A percentile compares a stretch with the other conserved stretches of the same genome.
Conservation (phyloP, 2,329 filamentous ascomycete species). For the Pseudocercospora vitis region DNA sequence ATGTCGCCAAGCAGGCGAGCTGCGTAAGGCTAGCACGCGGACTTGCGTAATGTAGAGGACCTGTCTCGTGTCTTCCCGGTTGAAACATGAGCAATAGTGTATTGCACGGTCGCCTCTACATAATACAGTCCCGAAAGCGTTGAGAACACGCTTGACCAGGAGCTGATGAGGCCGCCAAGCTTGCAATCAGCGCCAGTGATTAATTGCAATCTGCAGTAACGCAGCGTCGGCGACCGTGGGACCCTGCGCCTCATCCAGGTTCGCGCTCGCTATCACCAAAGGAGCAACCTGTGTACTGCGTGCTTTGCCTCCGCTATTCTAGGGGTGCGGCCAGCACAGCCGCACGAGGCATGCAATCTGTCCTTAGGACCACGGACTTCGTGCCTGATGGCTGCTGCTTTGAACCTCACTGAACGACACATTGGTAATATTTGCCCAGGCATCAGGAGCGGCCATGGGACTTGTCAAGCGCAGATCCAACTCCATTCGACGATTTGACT, state of each 20-base stretch:
- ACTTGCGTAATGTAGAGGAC: no score
- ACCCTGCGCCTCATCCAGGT: constrained; percentile 1
- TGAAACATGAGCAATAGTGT: no score
- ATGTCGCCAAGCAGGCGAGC: no score
- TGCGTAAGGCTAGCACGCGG: no score
- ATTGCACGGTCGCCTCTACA: no score
- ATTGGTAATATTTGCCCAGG: no score
- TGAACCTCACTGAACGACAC: no score
- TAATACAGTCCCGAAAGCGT: no score
- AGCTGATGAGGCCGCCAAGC: neutral
- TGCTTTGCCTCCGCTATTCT: neutral
- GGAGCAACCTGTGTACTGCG: neutral
- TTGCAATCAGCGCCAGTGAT: neutral
- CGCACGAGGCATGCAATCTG: constrained; percentile 3
- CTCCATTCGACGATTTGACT: constrained; percentile 20
- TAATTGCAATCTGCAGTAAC: no score
- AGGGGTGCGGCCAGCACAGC: constrained; percentile 1
- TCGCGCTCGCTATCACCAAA: constrained; percentile 2
- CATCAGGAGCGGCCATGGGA: constrained; percentile 10
- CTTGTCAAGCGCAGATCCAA: constrained; percentile 17
- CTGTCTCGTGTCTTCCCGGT: no score
- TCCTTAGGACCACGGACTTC: neutral
- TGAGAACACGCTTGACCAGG: no score
- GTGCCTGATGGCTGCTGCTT: no score
- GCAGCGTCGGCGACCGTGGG: neutral